These are phyloP conservation scores for Lecanicillium sp. DNA, from an alignment of 2,329 filamentous ascomycete genomes.

Conservation along the genomic window DNA sequence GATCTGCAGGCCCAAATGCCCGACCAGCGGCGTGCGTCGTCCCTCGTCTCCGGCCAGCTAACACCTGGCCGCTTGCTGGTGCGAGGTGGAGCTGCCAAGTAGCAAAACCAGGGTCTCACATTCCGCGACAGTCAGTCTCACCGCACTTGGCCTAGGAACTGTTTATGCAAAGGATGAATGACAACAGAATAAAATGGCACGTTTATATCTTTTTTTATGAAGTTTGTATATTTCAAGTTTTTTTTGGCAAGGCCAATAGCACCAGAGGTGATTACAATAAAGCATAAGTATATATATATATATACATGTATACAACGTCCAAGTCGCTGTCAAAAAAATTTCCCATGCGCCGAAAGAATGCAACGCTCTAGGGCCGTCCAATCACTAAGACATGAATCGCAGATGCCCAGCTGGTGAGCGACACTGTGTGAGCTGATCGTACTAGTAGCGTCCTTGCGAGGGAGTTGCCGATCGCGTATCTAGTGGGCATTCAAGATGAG, in stretches of 20 bases:
- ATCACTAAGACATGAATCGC: not conserved
- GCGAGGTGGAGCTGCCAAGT: slow-evolving; percentile 1
- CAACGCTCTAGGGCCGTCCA: slow-evolving; percentile 8
- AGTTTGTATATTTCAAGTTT: not conserved
- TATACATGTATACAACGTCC: slow-evolving; percentile 12
- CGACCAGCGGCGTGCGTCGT: too few species aligned
- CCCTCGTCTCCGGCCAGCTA: too few species aligned
- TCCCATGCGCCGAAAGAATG: slow-evolving; percentile 13
- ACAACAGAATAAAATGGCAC: too few species aligned
- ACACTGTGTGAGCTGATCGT: not conserved
- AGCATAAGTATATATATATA: slow-evolving; percentile 7
- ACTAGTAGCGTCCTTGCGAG: not conserved
- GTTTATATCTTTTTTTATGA: not conserved
- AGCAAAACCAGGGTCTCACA: not conserved
- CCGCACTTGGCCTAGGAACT: not conserved
- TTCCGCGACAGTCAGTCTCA: not conserved
- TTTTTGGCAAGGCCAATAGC: not conserved
- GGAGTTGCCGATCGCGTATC: slow-evolving; percentile 4
- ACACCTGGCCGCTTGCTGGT: slow-evolving; percentile 4
- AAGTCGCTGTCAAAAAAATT: slow-evolving; percentile 11
- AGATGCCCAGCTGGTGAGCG: not conserved
- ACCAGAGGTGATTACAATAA: slow-evolving; percentile 9
- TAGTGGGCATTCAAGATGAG: slow-evolving; percentile 6
- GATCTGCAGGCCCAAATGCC: too few species aligned
- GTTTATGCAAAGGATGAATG: not conserved